A percentile compares a stretch with the other conserved stretches of the same genome.
Evolutionary conservation across 495 filamentous ascomycete species (phyloP).

Genomic region (Penicillium parvum): DNA sequence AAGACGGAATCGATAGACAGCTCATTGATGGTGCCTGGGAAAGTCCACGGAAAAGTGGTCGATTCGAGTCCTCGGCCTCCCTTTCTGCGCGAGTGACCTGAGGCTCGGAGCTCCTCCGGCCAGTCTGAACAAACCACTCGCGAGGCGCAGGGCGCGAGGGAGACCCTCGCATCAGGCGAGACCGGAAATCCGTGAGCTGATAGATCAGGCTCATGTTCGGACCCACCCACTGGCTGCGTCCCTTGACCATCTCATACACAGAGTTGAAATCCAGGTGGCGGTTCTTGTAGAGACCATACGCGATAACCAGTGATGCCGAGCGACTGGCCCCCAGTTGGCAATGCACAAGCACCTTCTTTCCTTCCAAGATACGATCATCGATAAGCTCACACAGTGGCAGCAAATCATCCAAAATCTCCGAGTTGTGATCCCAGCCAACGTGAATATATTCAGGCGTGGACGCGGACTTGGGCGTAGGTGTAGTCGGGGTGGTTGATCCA

Average conservation of each 20-base stretch:
- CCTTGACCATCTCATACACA: constrained; percentile 86
- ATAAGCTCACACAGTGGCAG: constrained; percentile 81
- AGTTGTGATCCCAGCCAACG: constrained; percentile 96
- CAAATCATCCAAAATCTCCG: constrained; percentile 85
- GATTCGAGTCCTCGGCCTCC: constrained; percentile 11
- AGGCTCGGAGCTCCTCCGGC: constrained; percentile 33
- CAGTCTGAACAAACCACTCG: constrained; percentile 32
- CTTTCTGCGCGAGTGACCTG: constrained; percentile 25
- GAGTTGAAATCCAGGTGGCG: constrained; percentile 84
- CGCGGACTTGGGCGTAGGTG: constrained; percentile 25
- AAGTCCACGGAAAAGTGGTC: constrained; percentile 17
- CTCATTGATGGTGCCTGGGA: constrained; percentile 26
- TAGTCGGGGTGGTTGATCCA: constrained; percentile 52
- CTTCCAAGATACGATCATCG: constrained; percentile 67
- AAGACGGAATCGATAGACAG: constrained; percentile 28
- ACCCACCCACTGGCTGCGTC: constrained; percentile 89
- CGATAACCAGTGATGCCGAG: constrained; percentile 94
- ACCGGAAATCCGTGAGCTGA: constrained; percentile 83
- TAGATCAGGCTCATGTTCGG: constrained; percentile 99
- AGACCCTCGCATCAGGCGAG: constrained; percentile 40
- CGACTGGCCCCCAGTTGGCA: constrained; percentile 95
- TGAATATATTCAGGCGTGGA: constrained; percentile 87
- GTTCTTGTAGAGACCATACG: constrained; percentile 92
- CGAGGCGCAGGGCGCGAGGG: constrained; percentile 35
- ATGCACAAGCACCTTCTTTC: constrained; percentile 87